Percentiles rank a stretch among this genome's conserved stretches.
phyloP scores from a whole-genome alignment of 441 rosid genomes.

The Populus hybrid region DNA sequence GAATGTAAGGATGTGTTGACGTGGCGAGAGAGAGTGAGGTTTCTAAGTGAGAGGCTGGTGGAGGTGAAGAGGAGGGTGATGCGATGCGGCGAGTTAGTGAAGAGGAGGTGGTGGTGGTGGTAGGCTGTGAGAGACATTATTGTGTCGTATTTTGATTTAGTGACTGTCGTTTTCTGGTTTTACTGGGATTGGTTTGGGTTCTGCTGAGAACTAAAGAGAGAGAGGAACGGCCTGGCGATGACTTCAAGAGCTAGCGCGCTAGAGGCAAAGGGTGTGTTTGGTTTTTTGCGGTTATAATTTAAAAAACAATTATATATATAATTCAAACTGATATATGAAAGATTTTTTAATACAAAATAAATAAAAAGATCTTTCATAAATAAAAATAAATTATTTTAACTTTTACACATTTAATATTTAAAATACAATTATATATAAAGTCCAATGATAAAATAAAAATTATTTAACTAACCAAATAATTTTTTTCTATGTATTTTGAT shows the following conservation, averaged over 20 bases:
- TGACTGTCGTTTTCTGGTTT: neutral
- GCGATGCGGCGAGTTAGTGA: slow-evolving; percentile 35
- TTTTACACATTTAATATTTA: too few relatives aligned
- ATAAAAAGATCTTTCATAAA: too few relatives aligned
- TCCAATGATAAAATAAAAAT: too few relatives aligned
- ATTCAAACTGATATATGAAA: too few relatives aligned
- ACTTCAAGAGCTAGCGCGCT: slow-evolving; percentile 25
- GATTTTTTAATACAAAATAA: too few relatives aligned
- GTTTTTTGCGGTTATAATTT: too few relatives aligned
- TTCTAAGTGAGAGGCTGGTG: slow-evolving; percentile 14
- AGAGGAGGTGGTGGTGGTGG: slow-evolving; percentile 36
- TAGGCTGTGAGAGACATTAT: slow-evolving; percentile 42
- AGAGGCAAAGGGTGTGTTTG: neutral
- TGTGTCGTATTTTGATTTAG: slow-evolving; percentile 3
- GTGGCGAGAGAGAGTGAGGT: slow-evolving; percentile 29
- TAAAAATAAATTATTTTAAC: too few relatives aligned
- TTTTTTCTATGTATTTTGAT: neutral
- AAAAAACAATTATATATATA: too few relatives aligned
- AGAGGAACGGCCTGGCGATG: slow-evolving; percentile 22
- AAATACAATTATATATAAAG: too few relatives aligned
- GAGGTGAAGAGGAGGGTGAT: slow-evolving; percentile 30
- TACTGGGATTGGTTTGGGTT: slow-evolving; percentile 11
- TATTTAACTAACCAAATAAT: too few relatives aligned
- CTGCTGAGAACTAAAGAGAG: neutral
- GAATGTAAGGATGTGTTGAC: slow-evolving; percentile 24